A percentile compares a stretch with the other conserved stretches of the same genome.
Conservation (phyloP, 2,329 filamentous ascomycete species). For the Fusarium robinianum region DNA sequence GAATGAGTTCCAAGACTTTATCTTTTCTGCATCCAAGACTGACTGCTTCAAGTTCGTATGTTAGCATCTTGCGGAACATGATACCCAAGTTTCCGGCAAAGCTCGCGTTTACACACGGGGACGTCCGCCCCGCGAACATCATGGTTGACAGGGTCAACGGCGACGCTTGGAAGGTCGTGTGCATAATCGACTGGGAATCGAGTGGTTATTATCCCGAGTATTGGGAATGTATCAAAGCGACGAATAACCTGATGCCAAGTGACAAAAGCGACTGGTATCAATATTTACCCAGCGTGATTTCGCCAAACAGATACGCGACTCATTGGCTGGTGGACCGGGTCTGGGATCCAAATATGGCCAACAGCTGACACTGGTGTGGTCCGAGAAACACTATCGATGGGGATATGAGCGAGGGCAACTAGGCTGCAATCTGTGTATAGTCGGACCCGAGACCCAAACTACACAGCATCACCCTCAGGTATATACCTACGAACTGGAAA, state of each 20-base stretch:
- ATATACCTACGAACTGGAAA: no score
- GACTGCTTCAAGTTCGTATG: conserved; percentile 11
- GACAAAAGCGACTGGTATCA: conserved; percentile 16
- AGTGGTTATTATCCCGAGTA: conserved; percentile 28
- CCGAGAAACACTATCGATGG: no score
- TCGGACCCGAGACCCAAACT: no score
- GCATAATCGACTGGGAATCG: conserved; percentile 25
- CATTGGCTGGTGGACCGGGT: no score
- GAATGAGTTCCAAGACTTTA: conserved; percentile 14
- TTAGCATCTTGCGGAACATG: conserved; percentile 11
- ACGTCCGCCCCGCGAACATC: conserved; percentile 11
- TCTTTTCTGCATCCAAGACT: conserved; percentile 14
- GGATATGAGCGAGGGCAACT: no score
- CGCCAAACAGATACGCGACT: conserved; percentile 1
- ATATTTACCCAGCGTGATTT: conserved; percentile 8
- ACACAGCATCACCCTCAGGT: no score
- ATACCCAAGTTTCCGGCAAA: conserved; percentile 1
- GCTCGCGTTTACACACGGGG: conserved; percentile 18
- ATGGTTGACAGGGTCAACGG: conserved; percentile 3
- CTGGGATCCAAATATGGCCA: no score
- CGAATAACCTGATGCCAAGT: conserved; percentile 19
- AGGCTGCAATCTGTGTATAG: no score
- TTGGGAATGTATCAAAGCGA: conserved; percentile 25
- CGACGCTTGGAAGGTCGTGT: conserved; percentile 12
- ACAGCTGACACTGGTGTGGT: no score